Evolutionary conservation across 345 rosid genomes (phyloP), one percentile per base, ranked within the genome.

Genomic region (Eucalyptus dawsonii): DNA sequence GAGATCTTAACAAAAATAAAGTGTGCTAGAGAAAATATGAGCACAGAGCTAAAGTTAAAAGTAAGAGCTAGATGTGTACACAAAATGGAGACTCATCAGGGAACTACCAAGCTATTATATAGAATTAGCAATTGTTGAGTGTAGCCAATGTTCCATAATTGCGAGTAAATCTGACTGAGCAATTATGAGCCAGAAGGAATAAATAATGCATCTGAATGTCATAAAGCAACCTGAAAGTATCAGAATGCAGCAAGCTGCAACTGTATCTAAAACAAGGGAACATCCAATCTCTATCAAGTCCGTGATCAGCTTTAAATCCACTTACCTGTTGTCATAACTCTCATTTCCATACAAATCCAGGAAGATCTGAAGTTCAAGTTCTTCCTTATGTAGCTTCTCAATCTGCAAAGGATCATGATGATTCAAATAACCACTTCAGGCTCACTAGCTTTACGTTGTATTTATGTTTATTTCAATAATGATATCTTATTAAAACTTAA

Each of bases 311-410:
- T 86, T 91, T 53, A 89, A 87, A 91, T 81, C 44, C 51, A 86
- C 89, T 87, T 93, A 96, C 99, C 99, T 96, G 91, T 91, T 93
- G 91, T 95, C 97, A 89, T 87, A 91, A 91, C 95, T 92, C 91
- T 96, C 98, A 90, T 92, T 95, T 88, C 96, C 94, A 89, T 92
- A 94, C 94, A 97, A 94, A 92, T 96, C 97, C 91, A 95, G 88
- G 88, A 96, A 92, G 91, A 94, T 93, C 89, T 97, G 96, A 91
- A 93, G 89, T 92, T 97, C 97, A 86, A 91, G 87, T 58, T 95
- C 95, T 87, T 95, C 98, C 94, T 94, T 96, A 91, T 92, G 97
- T 91, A 95, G 89, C 89, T 95, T 91, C 92, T 97, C 99, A 92
- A 95, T 93, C 99, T 97, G 97, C 92, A 93, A 86, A 16, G 86